Evolutionary conservation across 441 rosid species (phyloP).

Genomic region (Erodium chrysanthum): DNA sequence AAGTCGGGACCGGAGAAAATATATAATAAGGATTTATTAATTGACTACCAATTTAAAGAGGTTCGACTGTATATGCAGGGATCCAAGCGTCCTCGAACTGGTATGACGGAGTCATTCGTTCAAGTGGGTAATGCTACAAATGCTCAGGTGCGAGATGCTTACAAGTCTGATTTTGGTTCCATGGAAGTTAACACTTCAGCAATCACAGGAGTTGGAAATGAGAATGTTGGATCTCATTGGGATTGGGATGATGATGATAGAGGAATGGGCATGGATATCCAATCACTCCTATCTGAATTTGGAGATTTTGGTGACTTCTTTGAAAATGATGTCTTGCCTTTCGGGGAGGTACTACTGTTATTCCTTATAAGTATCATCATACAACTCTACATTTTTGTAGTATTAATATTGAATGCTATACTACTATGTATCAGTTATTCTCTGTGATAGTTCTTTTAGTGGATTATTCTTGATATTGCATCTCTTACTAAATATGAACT

Average conservation of each 20-base stretch:
- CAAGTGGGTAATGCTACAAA: slow-evolving; percentile 46
- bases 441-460: neutral
- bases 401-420: neutral
- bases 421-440: neutral
- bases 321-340: slow-evolving; percentile 85
- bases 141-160: slow-evolving; percentile 42
- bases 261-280: slow-evolving; percentile 83
- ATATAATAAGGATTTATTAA: no score
- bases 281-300: slow-evolving; percentile 95
- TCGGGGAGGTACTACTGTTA: slow-evolving; percentile 78
- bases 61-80: slow-evolving; percentile 40
- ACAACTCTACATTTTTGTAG: neutral
- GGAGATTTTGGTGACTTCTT: slow-evolving; percentile 99
- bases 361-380: slow-evolving; percentile 10
- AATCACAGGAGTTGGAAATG: slow-evolving; percentile 61
- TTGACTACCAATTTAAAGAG: no score
- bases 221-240: slow-evolving; percentile 65
- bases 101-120: slow-evolving; percentile 58
- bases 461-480: neutral
- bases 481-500: neutral
- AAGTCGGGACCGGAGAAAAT: no score
- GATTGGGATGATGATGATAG: slow-evolving; percentile 95
- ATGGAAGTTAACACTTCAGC: slow-evolving; percentile 50
- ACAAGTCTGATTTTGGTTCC: slow-evolving; percentile 49
- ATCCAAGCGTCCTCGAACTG: slow-evolving; percentile 73